A percentile compares a stretch with the other conserved stretches of the same genome.
These are phyloP conservation scores for Gonium pectorale DNA, from an alignment of 139 green algal species.

Conservation along the genomic window DNA sequence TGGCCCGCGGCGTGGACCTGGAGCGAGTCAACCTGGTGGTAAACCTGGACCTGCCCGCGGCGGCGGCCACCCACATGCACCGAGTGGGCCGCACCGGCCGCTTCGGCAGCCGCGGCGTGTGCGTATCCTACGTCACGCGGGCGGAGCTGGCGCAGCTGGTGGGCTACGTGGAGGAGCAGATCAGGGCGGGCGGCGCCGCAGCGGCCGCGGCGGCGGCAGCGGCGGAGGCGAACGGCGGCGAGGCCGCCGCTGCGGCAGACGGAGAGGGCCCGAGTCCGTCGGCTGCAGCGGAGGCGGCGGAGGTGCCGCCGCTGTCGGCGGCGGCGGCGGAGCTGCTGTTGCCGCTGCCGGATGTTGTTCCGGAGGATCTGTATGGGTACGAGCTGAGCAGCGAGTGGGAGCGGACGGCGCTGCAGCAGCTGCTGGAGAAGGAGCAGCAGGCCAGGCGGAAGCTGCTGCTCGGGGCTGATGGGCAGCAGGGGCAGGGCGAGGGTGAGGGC, in stretches of 20 bases:
- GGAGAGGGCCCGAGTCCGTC: background rate
- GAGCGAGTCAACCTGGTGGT: conserved; percentile 85
- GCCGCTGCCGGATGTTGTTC: conserved; percentile 41
- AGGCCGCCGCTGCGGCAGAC: background rate
- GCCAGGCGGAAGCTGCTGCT: conserved; percentile 19
- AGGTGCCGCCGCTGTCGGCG: background rate
- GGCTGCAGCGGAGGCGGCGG: background rate
- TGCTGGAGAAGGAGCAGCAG: conserved; percentile 24
- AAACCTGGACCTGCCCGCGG: conserved; percentile 79
- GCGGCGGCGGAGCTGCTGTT: background rate
- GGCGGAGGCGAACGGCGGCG: conserved; percentile 8
- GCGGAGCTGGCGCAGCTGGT: conserved; percentile 60
- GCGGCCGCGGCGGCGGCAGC: background rate
- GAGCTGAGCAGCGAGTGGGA: conserved; percentile 60
- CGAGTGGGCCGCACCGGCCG: conserved; percentile 83
- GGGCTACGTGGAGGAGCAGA: conserved; percentile 54
- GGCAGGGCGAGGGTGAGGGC: no score
- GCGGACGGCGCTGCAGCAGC: conserved; percentile 43
- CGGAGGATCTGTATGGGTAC: conserved; percentile 46
- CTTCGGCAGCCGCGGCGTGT: conserved; percentile 81
- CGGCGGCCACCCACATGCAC: conserved; percentile 70
- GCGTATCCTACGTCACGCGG: conserved; percentile 69
- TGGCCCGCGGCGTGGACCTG: conserved; percentile 87
- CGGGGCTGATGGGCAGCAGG: no score
- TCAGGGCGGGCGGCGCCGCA: background rate